Conservation (phyloP, 352 stramenopile species). For the Phytophthora cryptogea region DNA sequence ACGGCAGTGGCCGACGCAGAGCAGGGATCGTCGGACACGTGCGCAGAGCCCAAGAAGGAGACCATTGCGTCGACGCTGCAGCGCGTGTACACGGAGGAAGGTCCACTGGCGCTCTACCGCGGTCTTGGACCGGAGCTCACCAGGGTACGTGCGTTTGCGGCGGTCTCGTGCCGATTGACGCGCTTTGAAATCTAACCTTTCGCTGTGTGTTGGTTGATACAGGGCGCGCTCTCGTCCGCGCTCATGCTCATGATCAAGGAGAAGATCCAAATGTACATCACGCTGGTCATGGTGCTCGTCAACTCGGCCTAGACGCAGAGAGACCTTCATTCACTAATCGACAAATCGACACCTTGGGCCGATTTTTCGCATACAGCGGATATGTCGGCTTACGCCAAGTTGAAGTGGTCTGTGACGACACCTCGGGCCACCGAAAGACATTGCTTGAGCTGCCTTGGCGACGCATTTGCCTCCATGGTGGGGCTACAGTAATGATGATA, state of each 20-base stretch:
- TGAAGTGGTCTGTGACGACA: no score
- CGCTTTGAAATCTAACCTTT: constrained; percentile 1
- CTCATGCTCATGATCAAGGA: constrained; percentile 99
- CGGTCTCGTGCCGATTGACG: neutral
- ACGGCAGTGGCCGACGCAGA: constrained; percentile 16
- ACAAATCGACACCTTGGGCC: neutral
- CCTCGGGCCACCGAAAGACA: no score
- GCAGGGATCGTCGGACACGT: constrained; percentile 9
- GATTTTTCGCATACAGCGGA: neutral
- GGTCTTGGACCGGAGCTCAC: constrained; percentile 95
- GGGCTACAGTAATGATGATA: no score
- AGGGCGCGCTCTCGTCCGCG: constrained; percentile 95
- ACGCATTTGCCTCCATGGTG: no score
- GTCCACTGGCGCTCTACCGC: constrained; percentile 90
- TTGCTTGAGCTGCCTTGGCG: no score
- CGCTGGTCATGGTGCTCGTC: constrained; percentile 73
- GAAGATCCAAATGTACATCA: constrained; percentile 94
- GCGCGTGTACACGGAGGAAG: constrained; percentile 84
- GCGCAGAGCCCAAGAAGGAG: constrained; percentile 53
- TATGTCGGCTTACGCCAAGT: no score
- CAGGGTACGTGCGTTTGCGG: constrained; percentile 46
- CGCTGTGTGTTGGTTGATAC: constrained; percentile 4
- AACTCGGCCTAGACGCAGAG: constrained; percentile 34
- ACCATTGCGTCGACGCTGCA: constrained; percentile 83
- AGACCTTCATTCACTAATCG: constrained; percentile 17